Evolutionary conservation across 2,329 filamentous ascomycete species (phyloP).

Genomic region (Ceratocystis alfenasii): DNA sequence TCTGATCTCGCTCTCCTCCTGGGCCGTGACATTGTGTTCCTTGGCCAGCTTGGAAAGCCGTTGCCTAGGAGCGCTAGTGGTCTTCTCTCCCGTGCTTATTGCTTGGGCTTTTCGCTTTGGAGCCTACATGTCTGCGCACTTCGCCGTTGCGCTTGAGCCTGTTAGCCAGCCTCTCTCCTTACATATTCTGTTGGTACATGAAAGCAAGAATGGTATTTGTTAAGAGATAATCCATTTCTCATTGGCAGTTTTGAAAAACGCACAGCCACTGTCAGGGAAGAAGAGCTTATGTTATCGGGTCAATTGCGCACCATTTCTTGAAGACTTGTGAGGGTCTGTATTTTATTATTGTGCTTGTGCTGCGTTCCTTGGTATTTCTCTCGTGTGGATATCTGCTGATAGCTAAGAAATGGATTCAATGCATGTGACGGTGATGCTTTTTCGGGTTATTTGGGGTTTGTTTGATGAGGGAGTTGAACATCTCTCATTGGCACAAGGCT

Average conservation of each 20-base stretch:
- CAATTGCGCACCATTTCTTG: slow-evolving; percentile 5
- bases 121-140: slow-evolving; percentile 27
- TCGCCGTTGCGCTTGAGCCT: not conserved
- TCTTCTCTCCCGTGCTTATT: slow-evolving; percentile 37
- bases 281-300: not conserved
- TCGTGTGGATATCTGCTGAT: not conserved
- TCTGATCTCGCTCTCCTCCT: slow-evolving; percentile 79
- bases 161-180: not conserved
- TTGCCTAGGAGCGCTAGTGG: slow-evolving; percentile 30
- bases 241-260: too few species aligned
- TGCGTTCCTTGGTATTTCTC: not conserved
- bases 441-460: slow-evolving; percentile 4
- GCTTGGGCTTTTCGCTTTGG: slow-evolving; percentile 30
- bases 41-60: slow-evolving; percentile 82
- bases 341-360: not conserved
- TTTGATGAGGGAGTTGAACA: not conserved
- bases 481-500: too few species aligned
- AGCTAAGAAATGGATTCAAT: not conserved
- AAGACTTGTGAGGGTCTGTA: not conserved
- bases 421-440: not conserved
- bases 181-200: not conserved
- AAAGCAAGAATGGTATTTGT: not conserved
- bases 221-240: not conserved
- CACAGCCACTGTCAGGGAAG: too few species aligned
- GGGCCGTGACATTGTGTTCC: slow-evolving; percentile 72